Conservation (phyloP, 805 yeast species). For the Metschnikowia aberdeeniae region DNA sequence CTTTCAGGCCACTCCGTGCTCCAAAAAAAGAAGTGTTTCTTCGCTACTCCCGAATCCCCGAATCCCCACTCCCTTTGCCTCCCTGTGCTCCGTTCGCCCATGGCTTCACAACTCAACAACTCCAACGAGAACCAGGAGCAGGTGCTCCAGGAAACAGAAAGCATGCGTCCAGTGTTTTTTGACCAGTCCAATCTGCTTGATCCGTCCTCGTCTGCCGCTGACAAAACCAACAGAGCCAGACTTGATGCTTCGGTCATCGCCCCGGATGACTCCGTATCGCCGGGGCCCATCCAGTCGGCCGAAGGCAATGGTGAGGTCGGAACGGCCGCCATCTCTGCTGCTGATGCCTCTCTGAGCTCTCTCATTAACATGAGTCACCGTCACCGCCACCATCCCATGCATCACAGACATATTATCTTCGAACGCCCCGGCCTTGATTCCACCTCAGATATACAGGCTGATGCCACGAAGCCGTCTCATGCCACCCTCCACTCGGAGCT, state of each 20-base stretch:
- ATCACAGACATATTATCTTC: slow-evolving; percentile 18
- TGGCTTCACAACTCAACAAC: slow-evolving; percentile 32
- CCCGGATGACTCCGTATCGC: slow-evolving; percentile 9
- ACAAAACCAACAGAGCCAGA: slow-evolving; percentile 15
- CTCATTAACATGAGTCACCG: slow-evolving; percentile 8
- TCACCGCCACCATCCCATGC: slow-evolving; percentile 7
- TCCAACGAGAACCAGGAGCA: slow-evolving; percentile 30
- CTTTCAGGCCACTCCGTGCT: not conserved
- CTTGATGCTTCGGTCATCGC: slow-evolving; percentile 17
- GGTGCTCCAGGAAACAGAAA: slow-evolving; percentile 26
- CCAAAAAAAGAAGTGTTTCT: not conserved
- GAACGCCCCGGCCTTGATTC: slow-evolving; percentile 21
- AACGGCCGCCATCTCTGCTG: slow-evolving; percentile 5
- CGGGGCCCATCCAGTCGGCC: not conserved
- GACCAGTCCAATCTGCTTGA: slow-evolving; percentile 21
- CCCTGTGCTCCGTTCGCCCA: slow-evolving; percentile 4
- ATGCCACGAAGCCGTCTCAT: not conserved
- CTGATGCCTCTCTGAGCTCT: not conserved
- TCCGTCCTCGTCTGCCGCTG: slow-evolving; percentile 13
- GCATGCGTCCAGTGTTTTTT: slow-evolving; percentile 32
- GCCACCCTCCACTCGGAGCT: not conserved
- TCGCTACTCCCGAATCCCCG: not conserved
- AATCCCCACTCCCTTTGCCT: too few species aligned
- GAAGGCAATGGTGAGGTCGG: slow-evolving; percentile 4
- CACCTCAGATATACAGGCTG: not conserved